These are phyloP conservation scores for Irpex rosettiformis DNA, from an alignment of 1,284 basidiomycete genomes.

Conservation along the genomic window DNA sequence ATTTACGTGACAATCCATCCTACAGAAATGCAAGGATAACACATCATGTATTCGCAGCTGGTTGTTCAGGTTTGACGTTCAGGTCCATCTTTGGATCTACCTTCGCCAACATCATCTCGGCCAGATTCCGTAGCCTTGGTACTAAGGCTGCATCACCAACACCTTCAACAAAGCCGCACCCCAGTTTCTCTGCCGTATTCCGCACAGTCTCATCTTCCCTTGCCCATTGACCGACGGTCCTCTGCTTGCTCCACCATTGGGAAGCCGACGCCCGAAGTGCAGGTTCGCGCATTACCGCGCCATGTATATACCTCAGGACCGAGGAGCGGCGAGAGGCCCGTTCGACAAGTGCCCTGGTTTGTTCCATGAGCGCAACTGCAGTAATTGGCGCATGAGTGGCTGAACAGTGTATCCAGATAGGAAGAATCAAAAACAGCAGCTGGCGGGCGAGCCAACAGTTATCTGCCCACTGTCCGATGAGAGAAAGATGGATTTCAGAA, in stretches of 20 bases:
- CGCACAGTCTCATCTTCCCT: conserved; percentile 45
- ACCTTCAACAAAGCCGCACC: neutral
- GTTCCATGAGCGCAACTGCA: neutral
- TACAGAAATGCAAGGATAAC: too few relatives aligned
- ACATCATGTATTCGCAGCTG: too few relatives aligned
- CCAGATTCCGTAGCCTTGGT: neutral
- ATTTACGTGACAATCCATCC: neutral
- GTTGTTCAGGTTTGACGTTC: neutral
- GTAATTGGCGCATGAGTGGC: conserved; percentile 27
- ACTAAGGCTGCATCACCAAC: neutral
- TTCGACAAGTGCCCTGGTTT: neutral
- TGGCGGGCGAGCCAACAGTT: conserved; percentile 49
- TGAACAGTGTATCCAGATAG: conserved; percentile 45
- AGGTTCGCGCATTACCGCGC: conserved; percentile 52
- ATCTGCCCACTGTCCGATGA: conserved; percentile 72
- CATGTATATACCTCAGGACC: conserved; percentile 50
- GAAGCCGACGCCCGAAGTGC: conserved; percentile 40
- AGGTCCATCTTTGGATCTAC: neutral
- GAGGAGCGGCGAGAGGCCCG: conserved; percentile 34
- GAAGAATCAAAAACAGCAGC: conserved; percentile 55
- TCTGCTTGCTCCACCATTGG: conserved; percentile 56
- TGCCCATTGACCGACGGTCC: conserved; percentile 45
- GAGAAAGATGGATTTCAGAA: too few relatives aligned
- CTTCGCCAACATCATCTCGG: neutral
- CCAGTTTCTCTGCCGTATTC: conserved; percentile 36